Conservation (phyloP, 2,329 filamentous ascomycete genomes). For the Talaromyces sp. region DNA sequence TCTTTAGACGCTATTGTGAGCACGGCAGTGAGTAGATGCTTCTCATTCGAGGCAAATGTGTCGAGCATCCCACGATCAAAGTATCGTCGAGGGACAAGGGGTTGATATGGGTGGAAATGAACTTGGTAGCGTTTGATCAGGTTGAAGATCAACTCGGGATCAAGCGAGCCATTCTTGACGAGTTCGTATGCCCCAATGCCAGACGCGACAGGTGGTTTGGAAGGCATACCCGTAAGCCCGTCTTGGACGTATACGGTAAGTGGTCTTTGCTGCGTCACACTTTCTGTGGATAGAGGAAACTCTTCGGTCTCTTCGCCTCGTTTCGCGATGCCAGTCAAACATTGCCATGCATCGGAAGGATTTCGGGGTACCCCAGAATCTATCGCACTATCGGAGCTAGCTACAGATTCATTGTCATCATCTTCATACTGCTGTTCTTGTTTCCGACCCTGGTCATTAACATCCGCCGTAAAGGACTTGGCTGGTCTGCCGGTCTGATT, state of each 20-base stretch:
- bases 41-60: slow-evolving; percentile 59
- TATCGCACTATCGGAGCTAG: slow-evolving; percentile 36
- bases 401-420: slow-evolving; percentile 30
- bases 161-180: slow-evolving; percentile 44
- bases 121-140: slow-evolving; percentile 59
- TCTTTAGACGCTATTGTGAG: slow-evolving; percentile 70
- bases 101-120: slow-evolving; percentile 68
- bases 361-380: slow-evolving; percentile 42
- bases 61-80: slow-evolving; percentile 55
- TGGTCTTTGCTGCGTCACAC: not conserved
- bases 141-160: slow-evolving; percentile 51
- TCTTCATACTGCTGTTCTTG: slow-evolving; percentile 30
- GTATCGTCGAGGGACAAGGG: slow-evolving; percentile 61
- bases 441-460: not conserved
- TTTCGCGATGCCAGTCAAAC: slow-evolving; percentile 45
- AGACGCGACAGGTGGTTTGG: slow-evolving; percentile 23
- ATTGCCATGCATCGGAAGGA: slow-evolving; percentile 50
- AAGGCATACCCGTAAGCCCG: not conserved
- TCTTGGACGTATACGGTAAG: slow-evolving; percentile 19
- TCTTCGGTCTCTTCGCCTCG: slow-evolving; percentile 25
- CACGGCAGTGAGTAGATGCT: slow-evolving; percentile 66
- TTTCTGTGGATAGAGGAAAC: slow-evolving; percentile 4
- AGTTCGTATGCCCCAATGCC: slow-evolving; percentile 44
- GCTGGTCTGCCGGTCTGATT: slow-evolving; percentile 32
- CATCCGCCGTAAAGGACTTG: slow-evolving; percentile 24